Base-by-base conservation (phyloP, 805 yeast species). In the Myxozyma monticola region DNA sequence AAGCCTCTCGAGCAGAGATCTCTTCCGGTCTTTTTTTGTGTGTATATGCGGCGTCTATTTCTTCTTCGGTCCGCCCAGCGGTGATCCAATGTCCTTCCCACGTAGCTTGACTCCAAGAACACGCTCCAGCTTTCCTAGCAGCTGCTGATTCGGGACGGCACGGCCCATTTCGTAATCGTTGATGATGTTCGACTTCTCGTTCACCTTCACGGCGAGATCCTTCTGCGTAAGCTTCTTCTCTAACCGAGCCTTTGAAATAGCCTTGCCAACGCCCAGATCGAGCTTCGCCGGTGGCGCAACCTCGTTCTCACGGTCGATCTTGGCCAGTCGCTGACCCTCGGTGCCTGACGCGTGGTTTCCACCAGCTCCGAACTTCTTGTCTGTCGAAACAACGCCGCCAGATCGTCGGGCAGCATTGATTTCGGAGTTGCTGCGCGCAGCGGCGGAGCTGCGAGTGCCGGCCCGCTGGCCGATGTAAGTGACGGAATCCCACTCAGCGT, bases 151-250 rank as follows among this genome's bases (percentile, higher is more conserved):
- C 51, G 99, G 99, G 60, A 85, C 81, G 38, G 96, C 99, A 68
- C 95, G 83, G 52, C 96, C 97, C 49, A 95, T 87, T 75, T 93
- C 99, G 71, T 93, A 93, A 67, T 93, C 99, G 71, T 88, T 90
- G 66, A 93, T 83, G 54, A 93, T 85, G 61, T 84, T 88, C 55
- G 97, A 96, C 76, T 93, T 93, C 74, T 93, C 99, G 69, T 90
- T 91, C 66, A 91, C 79, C 69, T 85, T 86, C 49, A 96, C 88
- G 63, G 99, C 99, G 64, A 93, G 78, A 63, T 93, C 99, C 78
- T 93, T 93, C 72, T 93, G 99, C 8, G 97, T 84, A 67, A 90
- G 68, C 65, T 81, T 80, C 77, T 89, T 88, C 52, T 87, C 96
- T 64, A 81, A 83, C 75, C 99, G 83, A 31, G 85, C 96, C 68